These are phyloP conservation scores for Penicillium paxilli DNA, from an alignment of 495 filamentous ascomycete genomes.

Conservation along the genomic window DNA sequence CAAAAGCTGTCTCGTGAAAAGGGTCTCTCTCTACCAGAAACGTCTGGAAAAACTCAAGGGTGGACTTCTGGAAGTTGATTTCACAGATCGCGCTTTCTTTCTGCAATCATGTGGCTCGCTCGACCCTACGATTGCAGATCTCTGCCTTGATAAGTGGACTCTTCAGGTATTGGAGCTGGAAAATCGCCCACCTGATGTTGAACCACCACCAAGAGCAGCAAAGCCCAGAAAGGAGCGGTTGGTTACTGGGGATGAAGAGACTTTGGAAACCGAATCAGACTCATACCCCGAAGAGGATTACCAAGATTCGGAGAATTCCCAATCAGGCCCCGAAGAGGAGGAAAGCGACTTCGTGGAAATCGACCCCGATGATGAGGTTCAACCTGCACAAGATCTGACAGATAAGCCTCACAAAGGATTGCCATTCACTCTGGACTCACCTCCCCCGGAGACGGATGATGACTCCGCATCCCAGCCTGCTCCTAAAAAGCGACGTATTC, in stretches of 20 bases:
- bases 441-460: background rate
- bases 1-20: conserved; percentile 12
- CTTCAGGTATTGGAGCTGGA: conserved; percentile 50
- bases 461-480: background rate
- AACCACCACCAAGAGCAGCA: conserved; percentile 24
- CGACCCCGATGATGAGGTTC: background rate
- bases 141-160: conserved; percentile 54
- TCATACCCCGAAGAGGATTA: conserved; percentile 9
- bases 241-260: conserved; percentile 40
- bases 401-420: background rate
- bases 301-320: background rate
- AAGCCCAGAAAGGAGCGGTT: conserved; percentile 15
- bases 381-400: background rate
- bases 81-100: conserved; percentile 48
- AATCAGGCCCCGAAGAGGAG: background rate
- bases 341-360: background rate
- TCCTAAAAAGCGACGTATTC: conserved; percentile 5
- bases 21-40: background rate
- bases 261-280: conserved; percentile 5
- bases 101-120: conserved; percentile 53
- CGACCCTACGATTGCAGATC: conserved; percentile 61
- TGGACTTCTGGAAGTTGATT: conserved; percentile 51
- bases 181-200: conserved; percentile 48
- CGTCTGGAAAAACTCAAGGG: conserved; percentile 52
- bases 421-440: background rate